Base-by-base conservation (phyloP, 371 early-diverging fungal species). In the Rhizopus arrhizus region DNA sequence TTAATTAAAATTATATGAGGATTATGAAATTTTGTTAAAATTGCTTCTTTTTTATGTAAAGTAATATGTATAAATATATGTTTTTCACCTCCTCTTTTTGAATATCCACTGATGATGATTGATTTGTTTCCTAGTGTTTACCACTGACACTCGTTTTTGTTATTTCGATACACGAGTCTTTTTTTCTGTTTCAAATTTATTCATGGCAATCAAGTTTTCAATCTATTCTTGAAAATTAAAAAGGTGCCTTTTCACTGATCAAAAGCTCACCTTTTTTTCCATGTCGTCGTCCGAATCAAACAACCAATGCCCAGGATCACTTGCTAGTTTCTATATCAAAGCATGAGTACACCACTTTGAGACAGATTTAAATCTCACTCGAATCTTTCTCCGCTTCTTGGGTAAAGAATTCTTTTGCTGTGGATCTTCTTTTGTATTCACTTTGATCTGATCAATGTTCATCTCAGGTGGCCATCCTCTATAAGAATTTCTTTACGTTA, bases 271-370 rank as follows among this genome's bases (percentile, higher is more conserved):
- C 29, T 28, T 48, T 12, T 48, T 48, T 28, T 48, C 48, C 22
- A 48, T 29, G 8, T 48, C 48, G 7, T 48, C 29, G 9, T 48
- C 48, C 9, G 48, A 48, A 48, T 48, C 48, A 48, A 29, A 48
- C 7, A 48, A 10, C 2, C 1, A 13, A 43, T 6, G 13, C 12
- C 13, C 5, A 13, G 7, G 15, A 43, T 13, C 43, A 43, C n/a
- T 43, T 15, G 15, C 1, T 0, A 43, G 43, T 43, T 43, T 43
- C 43, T 43, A 15, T 11, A 36, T 9, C 11, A 36, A 36, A 36
- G 11, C 6, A 36, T 9, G 36, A 36, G 43, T 43, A 11, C 22
- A 43, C 36, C 6, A 36, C 6, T 9, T 36, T 6, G 6, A 36
- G 9, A 36, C 36, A 11, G 11, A 5, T 1, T 43, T 15, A 43